phyloP scores from a whole-genome alignment of 352 stramenopile species.

The Phytophthora lateralis region DNA sequence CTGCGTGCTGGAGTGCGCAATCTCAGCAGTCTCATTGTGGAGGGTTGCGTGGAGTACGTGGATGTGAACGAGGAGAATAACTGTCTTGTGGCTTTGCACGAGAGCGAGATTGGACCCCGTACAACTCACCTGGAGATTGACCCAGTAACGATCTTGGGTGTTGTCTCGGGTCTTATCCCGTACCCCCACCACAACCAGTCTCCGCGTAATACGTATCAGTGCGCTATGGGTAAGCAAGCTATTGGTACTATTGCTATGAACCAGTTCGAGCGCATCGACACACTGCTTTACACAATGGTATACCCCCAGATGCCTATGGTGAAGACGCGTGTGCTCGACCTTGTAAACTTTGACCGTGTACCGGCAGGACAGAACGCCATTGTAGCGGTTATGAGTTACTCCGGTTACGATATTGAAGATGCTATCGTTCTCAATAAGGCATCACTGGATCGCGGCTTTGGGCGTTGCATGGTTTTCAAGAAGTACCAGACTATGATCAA shows the following conservation, averaged over 20 bases:
- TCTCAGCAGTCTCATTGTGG: constrained; percentile 86
- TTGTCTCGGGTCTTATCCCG: constrained; percentile 98
- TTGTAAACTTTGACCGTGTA: constrained; percentile 98
- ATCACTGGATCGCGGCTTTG: constrained; percentile 97
- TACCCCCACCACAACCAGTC: constrained; percentile 99
- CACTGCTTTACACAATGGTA: constrained; percentile 98
- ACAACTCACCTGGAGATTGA: constrained; percentile 99
- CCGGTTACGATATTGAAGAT: constrained; percentile 99
- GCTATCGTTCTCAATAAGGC: constrained; percentile 99
- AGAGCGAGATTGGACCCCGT: constrained; percentile 89
- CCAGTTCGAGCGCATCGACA: constrained; percentile 99
- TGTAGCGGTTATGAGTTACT: constrained; percentile 99
- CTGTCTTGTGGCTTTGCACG: constrained; percentile 97
- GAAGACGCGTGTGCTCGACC: constrained; percentile 98
- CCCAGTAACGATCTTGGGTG: constrained; percentile 98
- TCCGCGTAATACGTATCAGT: constrained; percentile 99
- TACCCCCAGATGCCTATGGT: constrained; percentile 99
- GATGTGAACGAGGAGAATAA: constrained; percentile 99
- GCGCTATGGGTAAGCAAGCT: constrained; percentile 99
- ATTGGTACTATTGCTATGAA: constrained; percentile 99
- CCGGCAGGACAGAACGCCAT: constrained; percentile 98
- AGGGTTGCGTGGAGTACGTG: constrained; percentile 99
- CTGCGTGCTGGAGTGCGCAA: constrained; percentile 78
- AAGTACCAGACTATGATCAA: constrained; percentile 98
- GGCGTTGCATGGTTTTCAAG: constrained; percentile 98